Conservation (phyloP, 2,329 filamentous ascomycete species). For the Chrysosporium keratinophilum region DNA sequence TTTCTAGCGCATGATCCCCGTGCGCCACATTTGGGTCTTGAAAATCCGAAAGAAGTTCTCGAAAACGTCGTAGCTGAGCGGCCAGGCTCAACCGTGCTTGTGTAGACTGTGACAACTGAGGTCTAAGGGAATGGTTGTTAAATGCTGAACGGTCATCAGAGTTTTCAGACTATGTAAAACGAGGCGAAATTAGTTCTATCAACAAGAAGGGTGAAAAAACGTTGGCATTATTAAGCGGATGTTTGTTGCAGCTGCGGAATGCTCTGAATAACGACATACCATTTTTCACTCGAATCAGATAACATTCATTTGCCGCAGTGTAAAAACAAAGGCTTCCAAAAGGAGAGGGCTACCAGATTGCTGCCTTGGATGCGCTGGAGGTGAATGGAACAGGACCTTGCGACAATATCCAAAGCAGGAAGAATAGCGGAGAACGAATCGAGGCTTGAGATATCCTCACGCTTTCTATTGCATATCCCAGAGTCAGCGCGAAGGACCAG, state of each 20-base stretch:
- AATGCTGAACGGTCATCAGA: constrained; percentile 1
- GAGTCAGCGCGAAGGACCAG: no score
- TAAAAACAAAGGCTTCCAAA: no score
- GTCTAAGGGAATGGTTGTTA: neutral
- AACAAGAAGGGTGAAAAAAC: neutral
- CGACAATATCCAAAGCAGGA: no score
- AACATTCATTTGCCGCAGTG: neutral
- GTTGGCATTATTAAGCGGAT: no score
- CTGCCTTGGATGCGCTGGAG: no score
- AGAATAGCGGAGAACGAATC: no score
- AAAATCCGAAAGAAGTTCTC: constrained; percentile 5
- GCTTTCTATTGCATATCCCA: no score
- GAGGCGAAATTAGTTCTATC: neutral
- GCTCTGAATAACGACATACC: neutral
- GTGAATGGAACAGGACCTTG: no score
- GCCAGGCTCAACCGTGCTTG: neutral
- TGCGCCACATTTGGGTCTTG: neutral
- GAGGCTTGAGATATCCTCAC: no score
- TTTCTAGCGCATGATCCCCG: constrained; percentile 26
- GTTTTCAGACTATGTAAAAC: neutral
- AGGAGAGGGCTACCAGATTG: no score
- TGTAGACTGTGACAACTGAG: neutral
- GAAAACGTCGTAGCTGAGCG: constrained; percentile 7
- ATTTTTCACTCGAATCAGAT: neutral
- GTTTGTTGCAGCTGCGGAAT: neutral